phyloP scores from a whole-genome alignment of 2,329 filamentous ascomycete species.

The Cladosporium sp. region DNA sequence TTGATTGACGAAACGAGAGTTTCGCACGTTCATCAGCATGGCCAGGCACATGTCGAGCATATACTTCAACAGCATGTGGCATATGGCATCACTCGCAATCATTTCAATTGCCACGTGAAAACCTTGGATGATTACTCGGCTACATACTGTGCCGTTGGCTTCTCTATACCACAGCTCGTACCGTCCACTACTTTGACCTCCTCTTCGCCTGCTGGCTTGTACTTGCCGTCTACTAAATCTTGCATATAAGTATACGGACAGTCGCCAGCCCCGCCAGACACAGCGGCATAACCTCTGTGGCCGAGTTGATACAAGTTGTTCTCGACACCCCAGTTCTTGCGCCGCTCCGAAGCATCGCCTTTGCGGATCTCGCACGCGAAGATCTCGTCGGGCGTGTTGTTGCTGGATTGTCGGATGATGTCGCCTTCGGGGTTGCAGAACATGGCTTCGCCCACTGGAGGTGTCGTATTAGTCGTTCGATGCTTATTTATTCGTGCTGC shows the following conservation, averaged over 20 bases:
- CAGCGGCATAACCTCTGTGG: slow-evolving; percentile 29
- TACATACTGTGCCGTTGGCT: slow-evolving; percentile 24
- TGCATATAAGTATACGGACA: slow-evolving; percentile 32
- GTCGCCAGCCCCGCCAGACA: slow-evolving; percentile 29
- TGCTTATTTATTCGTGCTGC: not conserved
- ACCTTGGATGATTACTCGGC: slow-evolving; percentile 12
- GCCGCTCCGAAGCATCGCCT: slow-evolving; percentile 27
- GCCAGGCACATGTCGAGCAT: not conserved
- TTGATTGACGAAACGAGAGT: not conserved
- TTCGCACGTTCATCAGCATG: not conserved
- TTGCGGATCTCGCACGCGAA: slow-evolving; percentile 30
- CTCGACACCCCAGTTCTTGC: slow-evolving; percentile 30
- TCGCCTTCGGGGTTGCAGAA: slow-evolving; percentile 30
- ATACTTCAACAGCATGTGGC: not conserved
- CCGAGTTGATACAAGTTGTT: slow-evolving; percentile 33
- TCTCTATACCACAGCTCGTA: slow-evolving; percentile 25
- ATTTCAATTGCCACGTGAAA: not conserved
- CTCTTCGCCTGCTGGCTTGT: slow-evolving; percentile 27
- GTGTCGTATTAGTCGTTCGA: not conserved
- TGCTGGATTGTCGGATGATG: slow-evolving; percentile 23
- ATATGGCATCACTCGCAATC: not conserved
- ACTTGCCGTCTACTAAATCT: slow-evolving; percentile 28
- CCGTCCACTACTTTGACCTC: slow-evolving; percentile 29
- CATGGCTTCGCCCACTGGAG: slow-evolving; percentile 29
- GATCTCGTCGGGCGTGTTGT: slow-evolving; percentile 29